A percentile compares a stretch with the other conserved stretches of the same genome.
Conservation (phyloP, 163 green algal species). For the Scenedesmus sp. region DNA sequence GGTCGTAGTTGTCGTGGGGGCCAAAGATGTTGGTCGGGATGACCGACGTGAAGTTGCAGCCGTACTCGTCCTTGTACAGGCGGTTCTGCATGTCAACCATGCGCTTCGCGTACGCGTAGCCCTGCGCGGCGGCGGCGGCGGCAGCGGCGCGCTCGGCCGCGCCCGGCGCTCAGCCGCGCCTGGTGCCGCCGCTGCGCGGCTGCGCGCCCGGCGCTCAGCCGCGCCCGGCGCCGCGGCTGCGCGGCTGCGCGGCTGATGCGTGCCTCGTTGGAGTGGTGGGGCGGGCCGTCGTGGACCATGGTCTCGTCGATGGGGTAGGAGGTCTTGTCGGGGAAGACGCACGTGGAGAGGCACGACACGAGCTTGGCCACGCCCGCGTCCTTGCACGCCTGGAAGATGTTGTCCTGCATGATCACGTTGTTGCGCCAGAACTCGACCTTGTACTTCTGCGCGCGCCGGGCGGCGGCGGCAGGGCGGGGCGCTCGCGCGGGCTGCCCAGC, state of each 20-base stretch:
- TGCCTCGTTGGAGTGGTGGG: slow-evolving; percentile 64
- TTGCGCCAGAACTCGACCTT: slow-evolving; percentile 69
- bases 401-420: slow-evolving; percentile 70
- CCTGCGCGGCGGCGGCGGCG: slow-evolving; percentile 11
- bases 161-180: too few relatives aligned
- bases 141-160: not conserved
- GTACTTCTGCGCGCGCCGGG: slow-evolving; percentile 33
- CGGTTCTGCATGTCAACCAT: slow-evolving; percentile 69
- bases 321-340: slow-evolving; percentile 70
- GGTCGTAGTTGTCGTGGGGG: slow-evolving; percentile 74
- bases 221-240: too few relatives aligned
- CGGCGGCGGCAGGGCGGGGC: too few relatives aligned
- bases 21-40: slow-evolving; percentile 80
- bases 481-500: too few relatives aligned
- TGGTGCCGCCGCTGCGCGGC: too few relatives aligned
- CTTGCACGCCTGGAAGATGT: slow-evolving; percentile 63
- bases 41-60: slow-evolving; percentile 63
- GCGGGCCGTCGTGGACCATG: slow-evolving; percentile 68
- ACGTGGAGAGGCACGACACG: slow-evolving; percentile 70
- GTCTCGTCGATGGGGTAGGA: slow-evolving; percentile 72
- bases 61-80: slow-evolving; percentile 65
- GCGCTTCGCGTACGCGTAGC: slow-evolving; percentile 72
- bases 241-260: too few relatives aligned
- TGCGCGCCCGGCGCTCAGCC: too few relatives aligned
- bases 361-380: slow-evolving; percentile 60